A percentile compares a stretch with the other conserved stretches of the same genome.
phyloP scores from a whole-genome alignment of 2,329 filamentous ascomycete genomes.

The Sporothrix sp. region DNA sequence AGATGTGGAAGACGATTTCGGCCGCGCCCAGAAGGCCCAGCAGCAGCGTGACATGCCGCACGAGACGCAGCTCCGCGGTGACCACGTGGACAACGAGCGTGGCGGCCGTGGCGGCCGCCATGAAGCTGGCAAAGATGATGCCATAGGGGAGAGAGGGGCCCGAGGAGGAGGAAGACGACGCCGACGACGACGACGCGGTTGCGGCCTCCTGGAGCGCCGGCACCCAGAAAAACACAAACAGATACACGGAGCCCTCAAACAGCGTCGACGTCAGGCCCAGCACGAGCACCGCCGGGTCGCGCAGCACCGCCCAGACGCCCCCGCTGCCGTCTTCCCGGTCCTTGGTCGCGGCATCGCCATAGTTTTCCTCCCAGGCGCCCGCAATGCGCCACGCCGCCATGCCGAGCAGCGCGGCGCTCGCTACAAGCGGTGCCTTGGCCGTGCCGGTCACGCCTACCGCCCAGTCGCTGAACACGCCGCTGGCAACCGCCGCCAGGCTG shows the following conservation, averaged over 20 bases:
- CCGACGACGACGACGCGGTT: conserved; percentile 1
- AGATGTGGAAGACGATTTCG: conserved; percentile 25
- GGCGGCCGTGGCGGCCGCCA: conserved; percentile 51
- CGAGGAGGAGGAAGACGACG: conserved; percentile 13
- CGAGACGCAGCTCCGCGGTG: conserved; percentile 12
- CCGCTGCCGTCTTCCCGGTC: conserved; percentile 13
- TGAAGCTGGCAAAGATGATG: conserved; percentile 39
- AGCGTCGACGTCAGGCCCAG: conserved; percentile 43
- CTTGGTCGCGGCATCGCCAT: conserved; percentile 27
- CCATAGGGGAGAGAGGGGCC: conserved; percentile 33
- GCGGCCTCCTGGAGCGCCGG: conserved; percentile 36
- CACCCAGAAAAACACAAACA: conserved; percentile 50
- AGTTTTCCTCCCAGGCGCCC: conserved; percentile 43
- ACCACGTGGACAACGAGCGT: conserved; percentile 41
- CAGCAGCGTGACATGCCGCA: conserved; percentile 25
- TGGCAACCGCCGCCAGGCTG: conserved; percentile 44
- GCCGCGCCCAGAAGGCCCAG: conserved; percentile 31
- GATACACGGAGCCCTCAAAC: conserved; percentile 50
- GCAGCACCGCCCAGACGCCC: conserved; percentile 7
- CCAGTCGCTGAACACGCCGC: conserved; percentile 43
- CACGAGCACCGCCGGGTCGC: conserved; percentile 38
- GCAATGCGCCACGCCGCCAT: conserved; percentile 36
- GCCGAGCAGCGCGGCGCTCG: conserved; percentile 29
- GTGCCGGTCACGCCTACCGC: conserved; percentile 37
- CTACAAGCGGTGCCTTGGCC: conserved; percentile 39